A percentile compares a stretch with the other conserved stretches of the same genome.
Evolutionary conservation across 257 asterid species (phyloP).

Genomic region (Dorcoceras hygrometricum): DNA sequence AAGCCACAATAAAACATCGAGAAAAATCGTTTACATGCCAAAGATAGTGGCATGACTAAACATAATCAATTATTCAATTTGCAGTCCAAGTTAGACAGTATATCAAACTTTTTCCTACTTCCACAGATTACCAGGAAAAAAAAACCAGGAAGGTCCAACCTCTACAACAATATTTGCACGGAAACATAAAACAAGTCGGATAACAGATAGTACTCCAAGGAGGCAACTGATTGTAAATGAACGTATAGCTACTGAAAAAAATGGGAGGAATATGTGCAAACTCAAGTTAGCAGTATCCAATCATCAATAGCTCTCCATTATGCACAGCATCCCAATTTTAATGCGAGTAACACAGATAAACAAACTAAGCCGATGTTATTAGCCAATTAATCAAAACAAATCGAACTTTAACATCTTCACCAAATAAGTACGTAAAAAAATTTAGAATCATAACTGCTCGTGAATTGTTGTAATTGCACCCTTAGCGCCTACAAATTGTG

Average conservation of each 20-base stretch:
- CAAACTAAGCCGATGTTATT: conserved; percentile 13
- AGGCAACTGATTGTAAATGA: conserved; percentile 9
- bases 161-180: not conserved
- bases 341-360: not conserved
- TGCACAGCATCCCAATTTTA: conserved; percentile 17
- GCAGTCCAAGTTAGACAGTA: not conserved
- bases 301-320: not conserved
- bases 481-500: not conserved
- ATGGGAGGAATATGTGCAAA: not conserved
- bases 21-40: not conserved
- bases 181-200: not conserved
- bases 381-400: not conserved
- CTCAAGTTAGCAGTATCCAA: not conserved
- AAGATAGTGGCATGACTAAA: not conserved
- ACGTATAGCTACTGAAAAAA: not conserved
- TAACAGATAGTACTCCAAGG: not conserved
- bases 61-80: conserved; percentile 1
- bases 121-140: conserved; percentile 4
- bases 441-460: not conserved
- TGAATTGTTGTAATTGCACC: too few species aligned
- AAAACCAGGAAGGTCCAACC: not conserved
- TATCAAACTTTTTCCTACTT: not conserved
- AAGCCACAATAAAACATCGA: conserved; percentile 4
- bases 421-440: not conserved
- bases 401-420: not conserved